Base-by-base conservation (phyloP, 2,329 filamentous ascomycete genomes). In the Phyllosticta citrichinensis region DNA sequence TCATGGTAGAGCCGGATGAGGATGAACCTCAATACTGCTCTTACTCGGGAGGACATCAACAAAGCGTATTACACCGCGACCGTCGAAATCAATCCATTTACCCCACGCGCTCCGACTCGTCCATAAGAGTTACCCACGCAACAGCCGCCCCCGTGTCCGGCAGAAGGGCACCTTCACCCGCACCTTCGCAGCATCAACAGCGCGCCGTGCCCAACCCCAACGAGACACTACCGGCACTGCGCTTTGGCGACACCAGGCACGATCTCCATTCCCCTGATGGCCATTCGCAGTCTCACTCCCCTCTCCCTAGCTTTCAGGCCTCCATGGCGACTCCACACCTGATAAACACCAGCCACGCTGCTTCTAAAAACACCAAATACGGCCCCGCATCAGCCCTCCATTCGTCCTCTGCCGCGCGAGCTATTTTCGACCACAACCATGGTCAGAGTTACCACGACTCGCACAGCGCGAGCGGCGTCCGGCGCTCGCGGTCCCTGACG, bases 1-100 rank as follows among this genome's bases (percentile, higher is more conserved):
- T 89, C 1, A 79, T 91, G 56, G 83, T 89, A 1, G 85, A 89
- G 63, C 83, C 85, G 58, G 84, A 88, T 54, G 65, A 65, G 20
- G 62, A 40, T 14, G 33, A 40, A 40, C 4, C 33, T 17, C 33
- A 40, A 17, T 40, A 40, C 5, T 12, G 6, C 2, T 40, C 33
- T 5, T 40, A 40, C 33, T 14, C 33, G 11, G 11, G 9, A 40
- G 33, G 33, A 40, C 14, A 40, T 40, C 33, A 40, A 11, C 33
- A 40, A 17, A 40, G 33, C 11, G 9, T 14, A 9, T 40, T 10
- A 14, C 11, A 40, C 33, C 33, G 33, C 33, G 33, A 40, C 33
- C 33, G 33, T 17, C 33, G 33, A 11, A 12, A 40, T 12, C 33
- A 40, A 12, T 40, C 33, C 11, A 5, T 40, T 5, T 14, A 40